Conservation (phyloP, 1,139 yeast species). For the Geotrichum australiense region DNA sequence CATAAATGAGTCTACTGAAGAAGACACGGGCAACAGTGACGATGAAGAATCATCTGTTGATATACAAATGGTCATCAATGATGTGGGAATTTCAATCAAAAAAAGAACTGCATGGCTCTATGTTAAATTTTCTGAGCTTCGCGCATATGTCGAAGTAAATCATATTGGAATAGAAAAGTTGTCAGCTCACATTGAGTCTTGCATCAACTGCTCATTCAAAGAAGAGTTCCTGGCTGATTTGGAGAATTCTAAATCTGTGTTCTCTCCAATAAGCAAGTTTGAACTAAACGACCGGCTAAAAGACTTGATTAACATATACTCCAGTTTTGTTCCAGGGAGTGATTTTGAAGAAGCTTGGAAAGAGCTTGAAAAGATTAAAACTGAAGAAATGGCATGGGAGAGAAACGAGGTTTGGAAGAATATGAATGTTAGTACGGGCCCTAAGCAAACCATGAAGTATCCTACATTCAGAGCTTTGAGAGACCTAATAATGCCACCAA, state of each 20-base stretch:
- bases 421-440: slow-evolving; percentile 3
- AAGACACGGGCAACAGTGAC: background rate
- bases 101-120: background rate
- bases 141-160: background rate
- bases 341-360: background rate
- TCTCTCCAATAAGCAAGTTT: background rate
- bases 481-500: too few relatives aligned
- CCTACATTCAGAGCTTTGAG: too few relatives aligned
- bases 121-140: background rate
- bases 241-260: background rate
- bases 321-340: background rate
- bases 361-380: background rate
- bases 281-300: background rate
- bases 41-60: slow-evolving; percentile 1
- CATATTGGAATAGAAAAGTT: background rate
- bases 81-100: background rate
- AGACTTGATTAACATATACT: background rate
- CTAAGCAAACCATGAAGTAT: too few relatives aligned
- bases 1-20: background rate
- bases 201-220: background rate
- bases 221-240: background rate
- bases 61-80: background rate
- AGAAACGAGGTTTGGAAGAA: slow-evolving; percentile 1
- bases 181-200: background rate
- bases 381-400: slow-evolving; percentile 1